phyloP scores from a whole-genome alignment of 2,329 filamentous ascomycete genomes.

The Aspergillus sojae region DNA sequence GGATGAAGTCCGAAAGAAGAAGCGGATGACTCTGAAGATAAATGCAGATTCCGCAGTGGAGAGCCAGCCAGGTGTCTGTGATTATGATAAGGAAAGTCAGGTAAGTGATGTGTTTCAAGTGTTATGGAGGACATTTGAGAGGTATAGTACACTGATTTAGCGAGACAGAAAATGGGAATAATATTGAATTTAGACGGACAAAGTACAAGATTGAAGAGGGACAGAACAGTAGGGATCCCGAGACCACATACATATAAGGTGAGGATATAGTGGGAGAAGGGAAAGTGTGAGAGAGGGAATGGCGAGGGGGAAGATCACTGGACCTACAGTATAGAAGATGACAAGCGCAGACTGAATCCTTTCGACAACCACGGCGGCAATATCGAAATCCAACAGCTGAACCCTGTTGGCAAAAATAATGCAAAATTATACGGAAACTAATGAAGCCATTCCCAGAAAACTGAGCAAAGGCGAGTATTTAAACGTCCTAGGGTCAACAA shows the following conservation, averaged over 20 bases:
- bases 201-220: not conserved
- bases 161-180: not conserved
- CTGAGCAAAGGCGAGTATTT: slow-evolving; percentile 11
- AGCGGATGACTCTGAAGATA: not conserved
- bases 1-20: slow-evolving; percentile 3
- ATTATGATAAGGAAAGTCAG: not conserved
- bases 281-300: not conserved
- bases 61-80: slow-evolving; percentile 7
- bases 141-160: not conserved
- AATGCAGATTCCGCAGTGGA: not conserved
- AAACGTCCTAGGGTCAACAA: slow-evolving; percentile 8
- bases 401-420: slow-evolving; percentile 1
- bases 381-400: not conserved
- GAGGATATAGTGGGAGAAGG: not conserved
- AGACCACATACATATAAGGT: not conserved
- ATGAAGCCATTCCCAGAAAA: slow-evolving; percentile 2
- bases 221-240: not conserved
- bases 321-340: not conserved
- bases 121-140: not conserved
- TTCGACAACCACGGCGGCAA: not conserved
- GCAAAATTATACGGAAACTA: slow-evolving; percentile 6
- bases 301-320: not conserved
- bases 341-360: slow-evolving; percentile 6
- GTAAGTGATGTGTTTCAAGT: slow-evolving; percentile 5
- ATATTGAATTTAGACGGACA: not conserved